A percentile compares a stretch with the other conserved stretches of the same genome.
Conservation (phyloP, 2,329 filamentous ascomycete species). For the Cryphonectria naterciae region DNA sequence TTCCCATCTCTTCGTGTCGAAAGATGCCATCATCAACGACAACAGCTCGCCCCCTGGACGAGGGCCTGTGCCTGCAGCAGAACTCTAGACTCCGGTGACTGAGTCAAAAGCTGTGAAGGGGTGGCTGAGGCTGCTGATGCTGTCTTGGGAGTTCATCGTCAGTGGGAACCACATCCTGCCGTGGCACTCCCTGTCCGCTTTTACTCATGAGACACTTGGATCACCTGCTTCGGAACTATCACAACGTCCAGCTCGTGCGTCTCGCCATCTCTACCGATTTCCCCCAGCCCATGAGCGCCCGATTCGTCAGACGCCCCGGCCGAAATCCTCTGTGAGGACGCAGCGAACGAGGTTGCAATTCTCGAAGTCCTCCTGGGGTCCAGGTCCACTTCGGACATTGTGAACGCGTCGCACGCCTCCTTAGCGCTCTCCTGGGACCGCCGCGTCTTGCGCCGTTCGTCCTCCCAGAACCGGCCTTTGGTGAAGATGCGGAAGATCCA, state of each 20-base stretch:
- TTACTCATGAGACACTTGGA: slow-evolving; percentile 7
- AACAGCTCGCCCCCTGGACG: background rate
- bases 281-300: slow-evolving; percentile 12
- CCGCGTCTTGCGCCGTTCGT: slow-evolving; percentile 28
- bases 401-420: slow-evolving; percentile 25
- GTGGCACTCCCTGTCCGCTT: background rate
- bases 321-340: slow-evolving; percentile 22
- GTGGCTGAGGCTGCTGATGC: background rate
- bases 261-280: background rate
- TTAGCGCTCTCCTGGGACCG: slow-evolving; percentile 2
- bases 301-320: slow-evolving; percentile 7
- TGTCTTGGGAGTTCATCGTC: background rate
- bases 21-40: background rate
- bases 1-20: background rate
- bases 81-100: background rate
- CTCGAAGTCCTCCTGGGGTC: slow-evolving; percentile 24
- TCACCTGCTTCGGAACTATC: slow-evolving; percentile 18
- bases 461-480: slow-evolving; percentile 35
- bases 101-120: background rate
- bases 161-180: background rate
- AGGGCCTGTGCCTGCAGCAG: background rate
- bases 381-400: slow-evolving; percentile 26
- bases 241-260: slow-evolving; percentile 27
- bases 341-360: slow-evolving; percentile 21
- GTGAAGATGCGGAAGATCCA: slow-evolving; percentile 49